Base-by-base conservation (phyloP, 371 early-diverging fungal species). In the Phascolomyces articulosus region DNA sequence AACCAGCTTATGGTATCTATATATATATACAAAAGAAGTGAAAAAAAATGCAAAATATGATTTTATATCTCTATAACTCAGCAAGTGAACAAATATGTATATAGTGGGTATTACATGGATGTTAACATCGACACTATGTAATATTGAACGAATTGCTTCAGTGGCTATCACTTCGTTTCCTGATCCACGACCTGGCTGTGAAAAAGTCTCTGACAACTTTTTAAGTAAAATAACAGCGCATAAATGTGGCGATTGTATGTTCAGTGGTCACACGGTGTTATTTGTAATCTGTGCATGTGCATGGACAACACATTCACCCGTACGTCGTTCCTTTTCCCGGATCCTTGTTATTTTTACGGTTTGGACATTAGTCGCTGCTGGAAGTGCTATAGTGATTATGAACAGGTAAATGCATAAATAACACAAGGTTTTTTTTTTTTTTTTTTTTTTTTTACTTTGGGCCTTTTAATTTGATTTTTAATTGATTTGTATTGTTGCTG, bases 211-310 rank as follows among this genome's bases (percentile, higher is more conserved):
- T 40, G 44, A 44, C 23, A 31, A 44, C 31, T 41, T 59, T 27
- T 29, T 44, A 18, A 49, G 44, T n/a, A 62, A 49, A 31, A 11
- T 40, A 23, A 44, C 51, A 20, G 62, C 62, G 9, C 49, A 60
- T 23, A 60, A 60, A 34, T 60, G 60, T 49, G 60, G 60, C 60
- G 60, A 62, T 26, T 62, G 55, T 23, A 62, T 62, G 55, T 51
- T 62, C 38, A 62, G 53, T 40, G 62, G 54, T 2, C 40, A 62
- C 26, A 54, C 62, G 1, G 62, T 40, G 16, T 38, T 62, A 11
- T 62, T 62, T 62, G 41, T 62, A 8, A 51, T 62, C 11, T 62
- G 62, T 40, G 55, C 51, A n/a, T 62, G 54, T 21, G 55, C 40
- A 23, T 62, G 40, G 41, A 62, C 55, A 13, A 62, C 62, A 1